Base-by-base conservation (phyloP, 2,329 filamentous ascomycete species). In the Phyllachora maydis region DNA sequence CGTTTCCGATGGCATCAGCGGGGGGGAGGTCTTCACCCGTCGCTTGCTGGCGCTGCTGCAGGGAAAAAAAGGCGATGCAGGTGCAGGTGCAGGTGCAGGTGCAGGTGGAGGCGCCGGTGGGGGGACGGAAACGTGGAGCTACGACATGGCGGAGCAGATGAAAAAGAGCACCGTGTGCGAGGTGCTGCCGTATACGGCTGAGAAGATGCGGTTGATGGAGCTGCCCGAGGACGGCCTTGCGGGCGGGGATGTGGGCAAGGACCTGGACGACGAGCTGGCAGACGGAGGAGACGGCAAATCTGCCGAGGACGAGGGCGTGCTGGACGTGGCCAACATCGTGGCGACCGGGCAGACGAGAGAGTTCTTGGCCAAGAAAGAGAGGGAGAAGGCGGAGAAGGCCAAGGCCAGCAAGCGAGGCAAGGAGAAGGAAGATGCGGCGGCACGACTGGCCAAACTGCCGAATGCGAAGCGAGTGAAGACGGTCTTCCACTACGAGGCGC, bases 11-110 rank as follows among this genome's bases (percentile, higher is more conserved):
- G 40, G 46, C 21, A 52, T 70, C 9, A 88, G 79, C 30, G 88
- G 88, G 32, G 88, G 88, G 23, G 76, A 93, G 37, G 68, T 75
- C 3, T 79, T 95, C 54, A 95, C 85, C 1, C 60, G 65, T 35
- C 61, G 67, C 29, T 56, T 95, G 19, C 45, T 68, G 21, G 60
- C 72, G 35, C 54, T 88, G 28, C 52, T 95, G 19, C 24, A 37
- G 32, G n/a, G n/a, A n/a, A 43, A 45, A 21, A 61, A 68, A 39
- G 53, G 54, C 4, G n/a, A n/a, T n/a, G n/a, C n/a, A n/a, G n/a
- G n/a, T n/a, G n/a, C n/a, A n/a, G n/a, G n/a, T n/a, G n/a, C n/a
- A n/a, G n/a, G n/a, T n/a, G n/a, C n/a, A n/a, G n/a, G n/a, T n/a
- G n/a, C n/a, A n/a, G n/a, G n/a, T n/a, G n/a, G n/a, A n/a, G n/a